Conservation (phyloP, 2,329 filamentous ascomycete genomes). For the Cladophialophora carrionii region DNA sequence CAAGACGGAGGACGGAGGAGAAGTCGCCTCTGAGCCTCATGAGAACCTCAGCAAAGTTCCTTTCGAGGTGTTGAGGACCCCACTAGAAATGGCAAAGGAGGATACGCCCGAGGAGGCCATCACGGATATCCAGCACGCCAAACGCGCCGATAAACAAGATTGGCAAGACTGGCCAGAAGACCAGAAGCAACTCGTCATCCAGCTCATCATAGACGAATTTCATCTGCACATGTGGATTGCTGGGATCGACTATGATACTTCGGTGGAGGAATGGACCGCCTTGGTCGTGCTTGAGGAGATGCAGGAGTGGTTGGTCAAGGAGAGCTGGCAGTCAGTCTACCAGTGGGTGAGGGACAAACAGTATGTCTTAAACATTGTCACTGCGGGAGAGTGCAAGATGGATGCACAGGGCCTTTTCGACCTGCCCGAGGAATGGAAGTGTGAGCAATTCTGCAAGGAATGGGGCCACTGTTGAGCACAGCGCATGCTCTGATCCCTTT, state of each 20-base stretch:
- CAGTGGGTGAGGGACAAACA: neutral
- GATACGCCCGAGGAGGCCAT: neutral
- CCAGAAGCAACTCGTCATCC: neutral
- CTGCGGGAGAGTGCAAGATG: neutral
- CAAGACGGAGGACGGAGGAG: neutral
- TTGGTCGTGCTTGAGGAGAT: neutral
- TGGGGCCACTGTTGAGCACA: neutral
- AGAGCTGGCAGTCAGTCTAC: slow-evolving; percentile 2
- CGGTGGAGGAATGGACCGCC: neutral
- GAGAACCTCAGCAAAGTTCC: neutral
- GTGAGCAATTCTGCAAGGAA: neutral
- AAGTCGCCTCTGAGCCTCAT: neutral
- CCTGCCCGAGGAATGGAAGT: neutral
- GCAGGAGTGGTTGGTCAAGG: neutral
- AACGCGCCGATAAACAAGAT: neutral
- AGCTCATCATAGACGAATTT: neutral
- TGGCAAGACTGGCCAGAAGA: slow-evolving; percentile 6
- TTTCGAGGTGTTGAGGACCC: neutral
- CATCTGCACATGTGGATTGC: neutral
- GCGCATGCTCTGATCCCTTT: neutral
- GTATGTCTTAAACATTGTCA: neutral
- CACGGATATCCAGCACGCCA: neutral
- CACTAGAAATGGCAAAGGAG: neutral
- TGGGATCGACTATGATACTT: neutral
- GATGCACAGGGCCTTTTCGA: neutral